A percentile compares a stretch with the other conserved stretches of the same genome.
Evolutionary conservation across 192 early-diverging fungal species (phyloP).

Genomic region (Backusella westeae): DNA sequence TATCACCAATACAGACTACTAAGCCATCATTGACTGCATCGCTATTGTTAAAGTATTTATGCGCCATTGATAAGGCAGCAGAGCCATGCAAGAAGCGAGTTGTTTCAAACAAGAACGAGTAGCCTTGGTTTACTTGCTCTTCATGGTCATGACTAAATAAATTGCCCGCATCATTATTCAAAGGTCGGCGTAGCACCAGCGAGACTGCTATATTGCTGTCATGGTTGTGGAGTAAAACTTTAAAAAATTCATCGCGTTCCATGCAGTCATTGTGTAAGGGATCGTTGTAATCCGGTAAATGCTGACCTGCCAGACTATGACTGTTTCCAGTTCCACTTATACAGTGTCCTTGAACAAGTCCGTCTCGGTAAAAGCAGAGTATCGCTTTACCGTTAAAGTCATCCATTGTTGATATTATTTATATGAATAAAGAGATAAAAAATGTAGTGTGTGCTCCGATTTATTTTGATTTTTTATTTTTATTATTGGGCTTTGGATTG

Average conservation of each 20-base stretch:
- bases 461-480: neutral
- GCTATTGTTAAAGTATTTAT: neutral
- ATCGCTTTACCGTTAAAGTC: neutral
- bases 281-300: constrained; percentile 1
- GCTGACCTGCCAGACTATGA: constrained; percentile 1
- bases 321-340: neutral
- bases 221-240: neutral
- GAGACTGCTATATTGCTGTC: neutral
- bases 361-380: neutral
- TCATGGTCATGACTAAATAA: constrained; percentile 2
- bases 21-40: neutral
- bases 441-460: neutral
- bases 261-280: constrained; percentile 16
- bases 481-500: neutral
- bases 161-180: neutral
- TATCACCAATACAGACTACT: neutral
- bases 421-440: neutral
- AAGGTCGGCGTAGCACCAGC: neutral
- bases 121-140: neutral
- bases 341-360: constrained; percentile 3
- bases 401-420: neutral
- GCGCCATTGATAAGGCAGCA: neutral
- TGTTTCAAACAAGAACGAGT: constrained; percentile 3
- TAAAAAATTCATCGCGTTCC: constrained; percentile 20
- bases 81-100: neutral